Conservation (phyloP, 2,329 filamentous ascomycete genomes). For the Malbranchea cinnamomea region DNA sequence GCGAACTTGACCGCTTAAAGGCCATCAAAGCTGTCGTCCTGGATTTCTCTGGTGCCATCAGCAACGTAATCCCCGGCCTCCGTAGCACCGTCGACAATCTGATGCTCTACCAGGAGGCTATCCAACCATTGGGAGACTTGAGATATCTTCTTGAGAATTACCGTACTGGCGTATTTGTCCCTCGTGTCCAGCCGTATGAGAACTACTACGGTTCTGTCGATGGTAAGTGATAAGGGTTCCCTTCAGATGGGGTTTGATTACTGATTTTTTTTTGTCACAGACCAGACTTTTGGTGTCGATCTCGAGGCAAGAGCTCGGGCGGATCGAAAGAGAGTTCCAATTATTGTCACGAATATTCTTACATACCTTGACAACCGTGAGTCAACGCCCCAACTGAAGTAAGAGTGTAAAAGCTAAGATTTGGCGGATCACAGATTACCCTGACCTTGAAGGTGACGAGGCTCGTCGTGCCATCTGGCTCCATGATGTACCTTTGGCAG, state of each 20-base stretch:
- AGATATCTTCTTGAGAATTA: conserved; percentile 95
- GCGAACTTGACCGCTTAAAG: conserved; percentile 88
- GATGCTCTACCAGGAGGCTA: conserved; percentile 97
- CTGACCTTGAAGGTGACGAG: conserved; percentile 92
- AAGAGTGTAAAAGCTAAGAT: conserved; percentile 8
- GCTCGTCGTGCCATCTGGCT: conserved; percentile 87
- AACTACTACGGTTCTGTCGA: conserved; percentile 99
- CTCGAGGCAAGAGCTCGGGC: conserved; percentile 87
- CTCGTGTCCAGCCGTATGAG: conserved; percentile 84
- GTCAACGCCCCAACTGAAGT: conserved; percentile 9
- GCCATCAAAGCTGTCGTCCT: conserved; percentile 96
- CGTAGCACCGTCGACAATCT: conserved; percentile 96
- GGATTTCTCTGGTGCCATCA: conserved; percentile 92
- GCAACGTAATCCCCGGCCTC: conserved; percentile 91
- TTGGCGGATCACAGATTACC: conserved; percentile 48
- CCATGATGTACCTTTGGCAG: conserved; percentile 70
- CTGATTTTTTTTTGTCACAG: conserved; percentile 25
- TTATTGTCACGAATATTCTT: conserved; percentile 81
- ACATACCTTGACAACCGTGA: conserved; percentile 80
- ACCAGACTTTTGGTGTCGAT: conserved; percentile 95
- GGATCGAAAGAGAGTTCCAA: conserved; percentile 87
- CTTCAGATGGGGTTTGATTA: conserved; percentile 1
- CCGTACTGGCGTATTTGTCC: conserved; percentile 81
- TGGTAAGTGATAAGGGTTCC: conserved; percentile 24
- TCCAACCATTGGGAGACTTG: conserved; percentile 82